Conservation (phyloP, 257 asterid genomes). For the Fraxinus pennsylvanica region DNA sequence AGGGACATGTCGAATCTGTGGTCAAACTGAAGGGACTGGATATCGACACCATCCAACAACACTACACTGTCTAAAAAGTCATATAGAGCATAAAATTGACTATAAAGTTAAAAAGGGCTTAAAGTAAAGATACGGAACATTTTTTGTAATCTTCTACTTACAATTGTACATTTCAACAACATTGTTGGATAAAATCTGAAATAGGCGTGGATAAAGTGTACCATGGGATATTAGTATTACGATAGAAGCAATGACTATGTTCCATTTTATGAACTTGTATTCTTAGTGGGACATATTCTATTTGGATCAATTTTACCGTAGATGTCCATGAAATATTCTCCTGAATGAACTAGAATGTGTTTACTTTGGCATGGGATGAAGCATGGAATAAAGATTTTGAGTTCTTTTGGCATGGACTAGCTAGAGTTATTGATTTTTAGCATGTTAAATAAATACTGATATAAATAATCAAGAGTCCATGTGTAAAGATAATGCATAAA, state of each 20-base stretch:
- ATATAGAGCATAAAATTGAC: background rate
- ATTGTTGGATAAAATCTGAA: background rate
- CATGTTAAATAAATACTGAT: background rate
- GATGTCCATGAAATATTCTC: background rate
- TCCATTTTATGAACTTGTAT: background rate
- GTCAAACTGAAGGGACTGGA: slow-evolving; percentile 73
- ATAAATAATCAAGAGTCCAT: background rate
- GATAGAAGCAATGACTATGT: background rate
- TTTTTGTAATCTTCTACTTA: background rate
- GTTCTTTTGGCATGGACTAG: background rate
- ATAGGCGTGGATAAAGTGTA: background rate
- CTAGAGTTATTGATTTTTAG: background rate
- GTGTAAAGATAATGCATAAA: background rate
- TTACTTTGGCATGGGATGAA: too few species aligned
- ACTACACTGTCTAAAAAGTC: slow-evolving; percentile 53
- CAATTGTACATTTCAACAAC: background rate
- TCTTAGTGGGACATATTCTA: background rate
- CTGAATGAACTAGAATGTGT: too few species aligned
- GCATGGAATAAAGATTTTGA: background rate
- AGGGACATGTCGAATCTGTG: slow-evolving; percentile 80
- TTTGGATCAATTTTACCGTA: background rate
- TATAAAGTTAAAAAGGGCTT: background rate
- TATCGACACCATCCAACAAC: slow-evolving; percentile 63
- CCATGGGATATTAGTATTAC: background rate
- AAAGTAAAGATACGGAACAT: background rate